Percentiles rank a stretch among this genome's conserved stretches.
Evolutionary conservation across 805 yeast species (phyloP).

Genomic region (Sugiyamaella valdiviana): DNA sequence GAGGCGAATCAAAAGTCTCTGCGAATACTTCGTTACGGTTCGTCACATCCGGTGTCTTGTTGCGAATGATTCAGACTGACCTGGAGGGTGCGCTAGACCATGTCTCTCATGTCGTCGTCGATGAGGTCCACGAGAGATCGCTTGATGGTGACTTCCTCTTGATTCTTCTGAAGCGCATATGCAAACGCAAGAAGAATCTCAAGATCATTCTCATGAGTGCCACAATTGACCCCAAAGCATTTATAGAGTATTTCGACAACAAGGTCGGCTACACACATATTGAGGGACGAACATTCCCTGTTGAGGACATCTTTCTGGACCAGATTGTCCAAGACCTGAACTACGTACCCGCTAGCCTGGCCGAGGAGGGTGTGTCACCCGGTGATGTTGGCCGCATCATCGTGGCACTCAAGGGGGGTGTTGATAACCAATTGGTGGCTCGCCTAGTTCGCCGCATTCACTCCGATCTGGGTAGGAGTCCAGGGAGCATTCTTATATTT

Average conservation of each 20-base stretch:
- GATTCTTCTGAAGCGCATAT: conserved; percentile 62
- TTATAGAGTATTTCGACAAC: conserved; percentile 55
- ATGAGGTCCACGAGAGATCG: conserved; percentile 96
- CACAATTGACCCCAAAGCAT: conserved; percentile 68
- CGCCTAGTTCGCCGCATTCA: conserved; percentile 51
- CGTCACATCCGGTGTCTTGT: conserved; percentile 86
- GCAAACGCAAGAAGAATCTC: conserved; percentile 42
- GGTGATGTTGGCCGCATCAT: conserved; percentile 28
- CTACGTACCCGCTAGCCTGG: conserved; percentile 35
- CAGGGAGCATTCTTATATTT: conserved; percentile 78
- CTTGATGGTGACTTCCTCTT: conserved; percentile 82
- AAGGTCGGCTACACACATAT: conserved; percentile 65
- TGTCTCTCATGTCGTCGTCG: conserved; percentile 70
- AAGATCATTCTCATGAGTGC: conserved; percentile 88
- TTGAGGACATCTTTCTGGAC: conserved; percentile 67
- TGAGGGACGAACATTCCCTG: conserved; percentile 92
- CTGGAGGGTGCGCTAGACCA: conserved; percentile 32
- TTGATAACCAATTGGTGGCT: conserved; percentile 69
- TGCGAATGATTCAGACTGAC: conserved; percentile 70
- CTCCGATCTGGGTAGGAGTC: conserved; percentile 35
- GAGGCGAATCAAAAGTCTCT: conserved; percentile 76
- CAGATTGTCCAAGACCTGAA: conserved; percentile 52
- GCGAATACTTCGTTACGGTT: conserved; percentile 67
- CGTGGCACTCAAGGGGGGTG: conserved; percentile 31
- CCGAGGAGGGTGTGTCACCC: conserved; percentile 18